Conservation (phyloP, 805 yeast species). For the Saccharomycopsis selenospora region DNA sequence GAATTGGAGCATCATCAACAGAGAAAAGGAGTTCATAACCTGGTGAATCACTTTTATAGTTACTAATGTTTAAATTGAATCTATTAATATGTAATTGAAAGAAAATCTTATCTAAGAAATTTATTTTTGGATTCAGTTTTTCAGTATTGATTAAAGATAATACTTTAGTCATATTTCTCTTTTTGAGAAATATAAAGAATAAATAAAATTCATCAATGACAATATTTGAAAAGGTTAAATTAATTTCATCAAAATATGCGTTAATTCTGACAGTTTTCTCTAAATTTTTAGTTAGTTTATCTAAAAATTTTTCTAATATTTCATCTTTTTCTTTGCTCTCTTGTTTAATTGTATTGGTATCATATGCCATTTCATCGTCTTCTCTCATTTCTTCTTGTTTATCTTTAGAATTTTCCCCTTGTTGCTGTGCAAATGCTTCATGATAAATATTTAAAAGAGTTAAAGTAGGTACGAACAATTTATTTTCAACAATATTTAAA, state of each 20-base stretch:
- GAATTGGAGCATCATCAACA: constrained; percentile 37
- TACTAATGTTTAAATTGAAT: constrained; percentile 25
- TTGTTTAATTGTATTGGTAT: constrained; percentile 3
- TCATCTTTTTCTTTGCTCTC: not conserved
- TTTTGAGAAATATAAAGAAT: constrained; percentile 11
- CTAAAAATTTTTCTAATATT: constrained; percentile 6
- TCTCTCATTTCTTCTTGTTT: not conserved
- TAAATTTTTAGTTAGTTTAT: not conserved
- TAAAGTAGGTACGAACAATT: not conserved
- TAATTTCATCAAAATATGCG: constrained; percentile 23
- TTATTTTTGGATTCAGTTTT: not conserved
- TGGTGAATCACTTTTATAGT: constrained; percentile 32
- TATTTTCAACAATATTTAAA: not conserved
- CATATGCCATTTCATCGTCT: not conserved
- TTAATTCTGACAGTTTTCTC: not conserved
- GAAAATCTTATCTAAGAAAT: constrained; percentile 11
- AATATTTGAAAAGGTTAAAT: constrained; percentile 24
- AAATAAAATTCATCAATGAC: constrained; percentile 27
- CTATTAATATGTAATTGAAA: constrained; percentile 18
- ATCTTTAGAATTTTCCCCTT: not conserved
- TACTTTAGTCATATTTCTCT: not conserved
- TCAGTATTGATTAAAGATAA: not conserved
- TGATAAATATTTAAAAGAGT: not conserved
- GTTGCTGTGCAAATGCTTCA: not conserved
- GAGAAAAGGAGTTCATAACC: constrained; percentile 40